phyloP scores from a whole-genome alignment of 352 stramenopile genomes.

The Phytophthora sansomeana region DNA sequence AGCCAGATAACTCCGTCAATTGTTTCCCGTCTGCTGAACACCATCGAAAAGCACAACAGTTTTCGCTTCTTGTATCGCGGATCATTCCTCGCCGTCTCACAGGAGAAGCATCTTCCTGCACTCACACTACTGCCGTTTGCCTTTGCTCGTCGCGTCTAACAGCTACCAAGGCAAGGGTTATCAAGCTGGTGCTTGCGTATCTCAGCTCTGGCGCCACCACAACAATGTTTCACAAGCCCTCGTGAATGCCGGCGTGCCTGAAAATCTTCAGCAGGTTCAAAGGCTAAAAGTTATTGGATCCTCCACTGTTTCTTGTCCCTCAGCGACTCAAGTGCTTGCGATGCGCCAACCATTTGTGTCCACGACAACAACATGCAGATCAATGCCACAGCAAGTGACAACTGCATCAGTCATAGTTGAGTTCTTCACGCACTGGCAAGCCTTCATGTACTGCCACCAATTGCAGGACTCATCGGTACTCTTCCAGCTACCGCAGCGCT shows the following conservation, averaged over 20 bases:
- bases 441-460: conserved; percentile 61
- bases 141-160: conserved; percentile 20
- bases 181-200: background rate
- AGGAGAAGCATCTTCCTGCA: conserved; percentile 31
- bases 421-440: conserved; percentile 58
- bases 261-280: conserved; percentile 19
- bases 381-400: background rate
- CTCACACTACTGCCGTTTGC: conserved; percentile 41
- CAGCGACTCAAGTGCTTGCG: conserved; percentile 13
- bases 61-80: conserved; percentile 49
- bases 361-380: background rate
- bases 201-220: conserved; percentile 35
- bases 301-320: background rate
- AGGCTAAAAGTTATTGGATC: background rate
- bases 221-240: conserved; percentile 26
- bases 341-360: conserved; percentile 17
- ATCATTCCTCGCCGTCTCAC: conserved; percentile 22
- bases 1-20: conserved; percentile 11
- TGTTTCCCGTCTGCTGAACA: background rate
- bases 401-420: conserved; percentile 30
- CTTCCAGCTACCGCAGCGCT: conserved; percentile 25
- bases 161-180: background rate
- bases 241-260: conserved; percentile 38
- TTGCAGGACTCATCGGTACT: conserved; percentile 52
- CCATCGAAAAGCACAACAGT: conserved; percentile 4